phyloP scores from a whole-genome alignment of 75 land plant genomes.

The Selaginella moellendorffii region DNA sequence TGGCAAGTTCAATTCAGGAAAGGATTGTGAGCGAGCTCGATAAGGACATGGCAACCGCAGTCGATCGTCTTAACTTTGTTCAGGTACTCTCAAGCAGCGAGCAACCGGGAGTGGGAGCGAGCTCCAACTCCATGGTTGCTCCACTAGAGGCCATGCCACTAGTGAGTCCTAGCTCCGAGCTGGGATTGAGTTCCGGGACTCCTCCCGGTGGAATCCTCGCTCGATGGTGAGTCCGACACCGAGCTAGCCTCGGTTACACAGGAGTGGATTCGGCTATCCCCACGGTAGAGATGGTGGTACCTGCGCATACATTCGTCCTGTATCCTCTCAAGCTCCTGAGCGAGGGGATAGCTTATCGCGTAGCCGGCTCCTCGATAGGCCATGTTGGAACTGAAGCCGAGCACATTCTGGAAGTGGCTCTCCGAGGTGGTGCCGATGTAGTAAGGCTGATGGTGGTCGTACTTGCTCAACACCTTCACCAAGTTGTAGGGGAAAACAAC shows the following conservation, averaged over 20 bases:
- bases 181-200: neutral
- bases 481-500: neutral
- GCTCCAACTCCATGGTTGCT: constrained; percentile 1
- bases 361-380: neutral
- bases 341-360: neutral
- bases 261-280: neutral
- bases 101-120: neutral
- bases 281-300: neutral
- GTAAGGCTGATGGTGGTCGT: neutral
- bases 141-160: neutral
- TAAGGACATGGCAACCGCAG: too few relatives aligned
- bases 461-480: neutral
- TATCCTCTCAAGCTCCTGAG: neutral
- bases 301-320: neutral
- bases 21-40: too few relatives aligned
- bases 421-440: neutral
- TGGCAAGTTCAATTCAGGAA: too few relatives aligned
- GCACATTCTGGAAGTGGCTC: neutral
- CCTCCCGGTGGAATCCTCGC: neutral
- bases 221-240: neutral
- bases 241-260: neutral
- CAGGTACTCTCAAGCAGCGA: neutral
- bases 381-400: neutral
- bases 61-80: too few relatives aligned
- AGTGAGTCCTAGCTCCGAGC: neutral